Evolutionary conservation across 2,329 filamentous ascomycete genomes (phyloP).

Genomic region (Chrysoporthe cubensis): DNA sequence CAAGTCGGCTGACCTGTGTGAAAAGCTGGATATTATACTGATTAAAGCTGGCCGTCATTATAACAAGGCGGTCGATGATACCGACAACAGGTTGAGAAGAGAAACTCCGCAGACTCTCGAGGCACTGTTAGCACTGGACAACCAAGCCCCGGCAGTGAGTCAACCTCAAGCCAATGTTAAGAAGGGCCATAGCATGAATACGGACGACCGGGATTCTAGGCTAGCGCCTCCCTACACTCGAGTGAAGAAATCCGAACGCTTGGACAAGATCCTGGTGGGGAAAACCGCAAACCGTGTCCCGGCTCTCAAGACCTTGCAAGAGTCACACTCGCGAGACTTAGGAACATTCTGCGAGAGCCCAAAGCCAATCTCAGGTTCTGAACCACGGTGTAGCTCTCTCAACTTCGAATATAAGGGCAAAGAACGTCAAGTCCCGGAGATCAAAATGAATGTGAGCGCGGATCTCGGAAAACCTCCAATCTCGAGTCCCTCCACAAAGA

Average conservation of each 20-base stretch:
- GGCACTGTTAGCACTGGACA: neutral
- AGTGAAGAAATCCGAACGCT: constrained; percentile 5
- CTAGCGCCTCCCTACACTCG: neutral
- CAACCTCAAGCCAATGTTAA: neutral
- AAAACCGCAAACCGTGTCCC: neutral
- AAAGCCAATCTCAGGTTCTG: neutral
- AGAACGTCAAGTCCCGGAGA: neutral
- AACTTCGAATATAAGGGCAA: neutral
- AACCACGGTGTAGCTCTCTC: neutral
- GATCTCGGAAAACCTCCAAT: no score
- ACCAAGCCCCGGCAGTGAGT: neutral
- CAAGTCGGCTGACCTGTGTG: neutral
- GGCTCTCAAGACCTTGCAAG: neutral
- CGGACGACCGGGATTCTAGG: neutral
- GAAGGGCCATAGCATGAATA: neutral
- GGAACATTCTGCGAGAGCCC: neutral
- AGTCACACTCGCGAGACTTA: neutral
- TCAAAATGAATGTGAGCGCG: neutral
- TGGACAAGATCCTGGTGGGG: neutral
- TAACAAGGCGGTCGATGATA: neutral
- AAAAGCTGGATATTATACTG: neutral
- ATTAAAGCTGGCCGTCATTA: neutral
- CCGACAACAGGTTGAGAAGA: neutral
- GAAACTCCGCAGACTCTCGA: neutral
- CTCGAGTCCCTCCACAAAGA: no score